These are phyloP conservation scores for Boletus mariae DNA, from an alignment of 1,284 basidiomycete genomes.

Conservation along the genomic window DNA sequence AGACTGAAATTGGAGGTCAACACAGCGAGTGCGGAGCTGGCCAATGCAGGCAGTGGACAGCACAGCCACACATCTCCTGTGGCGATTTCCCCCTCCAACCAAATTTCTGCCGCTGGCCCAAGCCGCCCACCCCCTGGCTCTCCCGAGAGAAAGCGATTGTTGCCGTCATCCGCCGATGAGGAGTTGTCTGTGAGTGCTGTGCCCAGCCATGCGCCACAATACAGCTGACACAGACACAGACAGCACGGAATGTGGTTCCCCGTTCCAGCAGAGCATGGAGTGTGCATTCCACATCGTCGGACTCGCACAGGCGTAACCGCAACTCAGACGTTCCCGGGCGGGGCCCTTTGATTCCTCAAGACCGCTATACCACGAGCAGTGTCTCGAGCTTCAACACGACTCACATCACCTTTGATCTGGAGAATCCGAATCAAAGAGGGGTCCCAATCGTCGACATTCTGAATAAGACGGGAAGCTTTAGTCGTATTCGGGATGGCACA, in stretches of 20 bases:
- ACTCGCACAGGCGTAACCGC: conserved; percentile 5
- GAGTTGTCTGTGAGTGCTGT: conserved; percentile 21
- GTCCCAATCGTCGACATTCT: conserved; percentile 24
- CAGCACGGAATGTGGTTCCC: conserved; percentile 16
- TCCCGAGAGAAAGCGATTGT: conserved; percentile 20
- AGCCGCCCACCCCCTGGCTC: conserved; percentile 15
- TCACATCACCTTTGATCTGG: conserved; percentile 21
- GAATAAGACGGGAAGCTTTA: conserved; percentile 7
- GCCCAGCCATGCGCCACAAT: not conserved
- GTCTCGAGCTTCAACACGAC: conserved; percentile 5
- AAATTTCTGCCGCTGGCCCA: conserved; percentile 6
- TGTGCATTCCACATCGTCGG: conserved; percentile 10
- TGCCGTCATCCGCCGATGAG: conserved; percentile 9
- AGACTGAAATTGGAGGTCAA: not conserved
- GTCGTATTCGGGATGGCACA: conserved; percentile 14
- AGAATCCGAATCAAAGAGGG: conserved; percentile 17
- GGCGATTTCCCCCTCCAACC: conserved; percentile 5
- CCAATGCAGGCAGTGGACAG: not conserved
- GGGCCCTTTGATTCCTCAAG: conserved; percentile 23
- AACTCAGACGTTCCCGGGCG: conserved; percentile 11
- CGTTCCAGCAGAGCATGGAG: conserved; percentile 11
- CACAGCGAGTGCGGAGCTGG: conserved; percentile 5
- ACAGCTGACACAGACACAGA: conserved; percentile 23
- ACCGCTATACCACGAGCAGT: conserved; percentile 18
- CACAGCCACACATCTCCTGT: conserved; percentile 24